Conservation (phyloP, 345 rosid genomes). For the Salix caprea region DNA sequence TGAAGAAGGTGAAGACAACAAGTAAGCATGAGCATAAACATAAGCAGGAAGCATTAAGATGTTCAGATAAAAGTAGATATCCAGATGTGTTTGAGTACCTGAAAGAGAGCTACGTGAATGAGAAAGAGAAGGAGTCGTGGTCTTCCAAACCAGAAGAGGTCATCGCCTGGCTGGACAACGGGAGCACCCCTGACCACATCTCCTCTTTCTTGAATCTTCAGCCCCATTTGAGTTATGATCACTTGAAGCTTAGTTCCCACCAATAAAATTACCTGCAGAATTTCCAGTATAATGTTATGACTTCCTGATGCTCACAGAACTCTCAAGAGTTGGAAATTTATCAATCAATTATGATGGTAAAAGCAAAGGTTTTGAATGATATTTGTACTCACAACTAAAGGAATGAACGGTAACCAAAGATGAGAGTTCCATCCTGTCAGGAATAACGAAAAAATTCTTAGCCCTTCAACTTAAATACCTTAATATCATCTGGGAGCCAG, state of each 20-base stretch:
- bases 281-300: not conserved
- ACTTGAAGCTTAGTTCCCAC: slow-evolving; percentile 82
- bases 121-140: slow-evolving; percentile 82
- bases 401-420: slow-evolving; percentile 78
- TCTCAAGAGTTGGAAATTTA: not conserved
- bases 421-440: slow-evolving; percentile 60
- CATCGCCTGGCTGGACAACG: slow-evolving; percentile 79
- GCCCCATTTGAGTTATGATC: slow-evolving; percentile 76
- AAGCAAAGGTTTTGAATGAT: not conserved
- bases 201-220: slow-evolving; percentile 76
- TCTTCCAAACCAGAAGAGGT: slow-evolving; percentile 92
- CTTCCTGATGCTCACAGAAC: not conserved
- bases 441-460: not conserved
- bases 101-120: slow-evolving; percentile 83
- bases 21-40: not conserved
- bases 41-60: not conserved
- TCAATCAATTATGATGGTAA: not conserved
- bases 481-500: not conserved
- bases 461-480: not conserved
- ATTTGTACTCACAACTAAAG: slow-evolving; percentile 63
- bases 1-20: not conserved
- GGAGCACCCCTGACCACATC: slow-evolving; percentile 90
- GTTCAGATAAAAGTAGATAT: not conserved
- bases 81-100: slow-evolving; percentile 37
- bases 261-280: slow-evolving; percentile 57